Evolutionary conservation across 1,139 yeast species (phyloP), one percentile per base, ranked within the genome.

Genomic region (Yamadazyma taylorii): DNA sequence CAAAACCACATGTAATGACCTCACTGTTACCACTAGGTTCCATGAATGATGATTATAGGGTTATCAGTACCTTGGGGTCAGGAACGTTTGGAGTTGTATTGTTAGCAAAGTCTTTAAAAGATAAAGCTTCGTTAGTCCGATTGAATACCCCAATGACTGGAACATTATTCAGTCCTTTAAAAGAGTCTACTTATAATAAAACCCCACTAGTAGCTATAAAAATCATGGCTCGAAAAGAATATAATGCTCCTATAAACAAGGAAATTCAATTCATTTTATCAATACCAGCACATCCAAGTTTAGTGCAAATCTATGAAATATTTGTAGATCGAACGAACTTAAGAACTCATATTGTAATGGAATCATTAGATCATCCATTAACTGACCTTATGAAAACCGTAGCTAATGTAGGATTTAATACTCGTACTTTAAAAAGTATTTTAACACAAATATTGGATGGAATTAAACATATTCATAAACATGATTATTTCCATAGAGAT

Each of bases 401-500:
- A 43, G 73, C 70, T 39, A 61, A 63, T 21, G 62, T 66, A 22
- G 63, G 61, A 1, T 81, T 87, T 46, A 73, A 86, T 3, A 63
- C 74, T 1, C 63, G 63, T n/a, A 79, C 88, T 2, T 56, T 85
- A 36, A 78, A 74, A 45, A 77, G 86, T 34, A 80, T 88, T 30
- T 61, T 85, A 34, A 55, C 81, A 7, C 97, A 92, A 57, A 60
- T 90, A 1, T 67, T 88, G 36, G 70, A 75, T 36, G 97, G 95
- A 1, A 69, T 90, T 29, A 74, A 77, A 37, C 97, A 92, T 60
- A 88, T 92, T 41, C 98, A 92, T 57, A 62, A 65, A 21, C 69
- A 77, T 46, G 76, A 79, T 24, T 90, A 76, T 57, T 86, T 85
- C 55, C 97, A 92, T 58, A 76, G 98, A 43, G 98, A 92, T 66